Percentiles rank a stretch among this genome's conserved stretches.
Evolutionary conservation across 176 grass and related monocot genomes (phyloP).

Genomic region (Tillandsia leiboldiana): DNA sequence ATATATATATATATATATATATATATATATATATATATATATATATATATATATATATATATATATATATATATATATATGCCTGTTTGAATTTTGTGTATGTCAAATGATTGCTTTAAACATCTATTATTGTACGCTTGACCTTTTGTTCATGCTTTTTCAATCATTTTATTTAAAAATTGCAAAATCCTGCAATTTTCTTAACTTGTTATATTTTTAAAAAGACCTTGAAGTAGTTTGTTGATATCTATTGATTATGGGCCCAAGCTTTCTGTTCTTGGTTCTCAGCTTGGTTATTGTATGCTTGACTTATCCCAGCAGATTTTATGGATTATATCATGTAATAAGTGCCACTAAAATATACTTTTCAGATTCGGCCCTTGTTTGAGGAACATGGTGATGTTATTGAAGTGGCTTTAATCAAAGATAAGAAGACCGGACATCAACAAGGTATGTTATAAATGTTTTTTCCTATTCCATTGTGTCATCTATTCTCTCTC

Average conservation of each 20-base stretch:
- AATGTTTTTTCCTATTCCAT: constrained; percentile 23
- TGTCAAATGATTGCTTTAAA: neutral
- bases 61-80: too few species aligned
- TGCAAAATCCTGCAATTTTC: neutral
- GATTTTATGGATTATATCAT: constrained; percentile 7
- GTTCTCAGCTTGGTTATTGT: neutral
- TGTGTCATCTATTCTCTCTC: constrained; percentile 41
- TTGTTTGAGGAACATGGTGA: constrained; percentile 95
- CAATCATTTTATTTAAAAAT: too few species aligned
- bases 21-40: too few species aligned
- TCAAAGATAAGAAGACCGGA: constrained; percentile 92
- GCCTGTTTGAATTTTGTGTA: neutral
- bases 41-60: too few species aligned
- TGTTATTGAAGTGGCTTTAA: constrained; percentile 97
- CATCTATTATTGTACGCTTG: neutral
- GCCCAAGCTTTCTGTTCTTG: neutral
- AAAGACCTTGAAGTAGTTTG: neutral
- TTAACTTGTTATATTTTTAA: neutral
- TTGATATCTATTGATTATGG: neutral
- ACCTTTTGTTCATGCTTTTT: neutral
- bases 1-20: too few species aligned
- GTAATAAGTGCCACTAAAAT: constrained; percentile 10
- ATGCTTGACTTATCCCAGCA: constrained; percentile 1
- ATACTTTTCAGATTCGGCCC: constrained; percentile 52
- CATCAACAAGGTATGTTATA: constrained; percentile 78